Base-by-base conservation (phyloP, 371 early-diverging fungal species). In the Circinella umbellata region DNA sequence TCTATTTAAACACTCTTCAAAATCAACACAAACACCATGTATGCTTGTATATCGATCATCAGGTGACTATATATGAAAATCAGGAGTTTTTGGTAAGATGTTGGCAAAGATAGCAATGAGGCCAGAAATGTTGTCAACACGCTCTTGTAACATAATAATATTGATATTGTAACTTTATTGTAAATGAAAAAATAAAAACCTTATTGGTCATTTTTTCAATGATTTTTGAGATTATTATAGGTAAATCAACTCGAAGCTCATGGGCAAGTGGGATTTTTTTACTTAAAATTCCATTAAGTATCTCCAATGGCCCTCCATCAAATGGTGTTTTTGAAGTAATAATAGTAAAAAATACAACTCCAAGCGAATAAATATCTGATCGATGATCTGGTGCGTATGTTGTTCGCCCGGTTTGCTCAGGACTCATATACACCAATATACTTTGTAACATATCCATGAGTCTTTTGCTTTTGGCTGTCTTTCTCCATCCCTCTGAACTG, bases 401-500 rank as follows among this genome's bases (percentile, higher is more conserved):
- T 9, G 88, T 86, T 49, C 88, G 77, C 6, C 88, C 88, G 4
- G 86, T 88, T 67, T 88, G 88, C 63, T 88, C 87, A 42, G 80
- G 80, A 53, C 80, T 80, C 72, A 83, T 76, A 57, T 74, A 80
- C 15, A 73, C 72, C 36, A 83, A 62, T 11, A 53, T 17, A 17
- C 54, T 48, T 17, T 64, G 64, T 15, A 64, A n/a, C 51, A 37
- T 61, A 4, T n/a, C 14, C 57, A 82, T 69, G 0, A 74, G 72
- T 18, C 74, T 73, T 42, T 77, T 79, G 53, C 71, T 77, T 27
- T 72, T 76, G 10, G 73, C 76, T 1, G 80, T 75, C 46, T 80
- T 82, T 18, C 82, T 53, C 82, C 82, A 82, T 0, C 80, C 80
- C 71, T 79, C 82, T 35, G 80, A 79, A 4, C 78, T 82, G 11